These are phyloP conservation scores for Mycena floridula DNA, from an alignment of 768 basidiomycete species.

Conservation along the genomic window DNA sequence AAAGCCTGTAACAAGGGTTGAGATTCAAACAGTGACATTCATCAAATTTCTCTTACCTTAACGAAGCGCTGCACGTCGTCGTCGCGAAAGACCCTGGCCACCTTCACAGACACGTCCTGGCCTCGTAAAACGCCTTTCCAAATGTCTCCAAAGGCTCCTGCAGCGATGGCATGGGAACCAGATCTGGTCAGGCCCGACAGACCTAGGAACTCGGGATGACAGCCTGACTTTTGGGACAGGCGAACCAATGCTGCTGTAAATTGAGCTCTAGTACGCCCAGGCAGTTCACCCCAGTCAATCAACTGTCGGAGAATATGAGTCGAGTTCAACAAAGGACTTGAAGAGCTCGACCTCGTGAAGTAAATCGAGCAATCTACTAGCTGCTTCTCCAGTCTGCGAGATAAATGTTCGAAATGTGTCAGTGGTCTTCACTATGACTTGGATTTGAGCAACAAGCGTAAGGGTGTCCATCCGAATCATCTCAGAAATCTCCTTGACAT, in stretches of 20 bases:
- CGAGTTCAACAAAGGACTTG: not conserved
- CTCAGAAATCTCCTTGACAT: not conserved
- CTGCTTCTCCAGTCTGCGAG: not conserved
- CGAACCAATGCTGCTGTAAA: conserved; percentile 8
- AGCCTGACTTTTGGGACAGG: conserved; percentile 6
- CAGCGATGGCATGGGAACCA: conserved; percentile 8
- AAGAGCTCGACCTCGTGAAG: not conserved
- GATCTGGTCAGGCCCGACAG: conserved; percentile 6
- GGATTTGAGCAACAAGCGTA: not conserved
- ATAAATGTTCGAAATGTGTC: not conserved
- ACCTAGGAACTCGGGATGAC: conserved; percentile 9
- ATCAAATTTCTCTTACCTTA: conserved; percentile 1
- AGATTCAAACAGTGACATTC: not conserved
- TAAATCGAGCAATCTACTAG: not conserved
- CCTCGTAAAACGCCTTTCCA: conserved; percentile 8
- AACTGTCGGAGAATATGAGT: not conserved
- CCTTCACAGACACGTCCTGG: conserved; percentile 12
- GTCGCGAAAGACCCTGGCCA: conserved; percentile 5
- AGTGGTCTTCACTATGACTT: not conserved
- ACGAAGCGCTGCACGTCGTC: conserved; percentile 2
- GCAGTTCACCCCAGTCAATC: not conserved
- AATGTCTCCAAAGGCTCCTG: conserved; percentile 12
- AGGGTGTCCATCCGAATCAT: not conserved
- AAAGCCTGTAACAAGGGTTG: conserved; percentile 4
- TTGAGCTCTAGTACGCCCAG: not conserved